A percentile compares a stretch with the other conserved stretches of the same genome.
Conservation (phyloP, 495 filamentous ascomycete species). For the Podospora sp. region DNA sequence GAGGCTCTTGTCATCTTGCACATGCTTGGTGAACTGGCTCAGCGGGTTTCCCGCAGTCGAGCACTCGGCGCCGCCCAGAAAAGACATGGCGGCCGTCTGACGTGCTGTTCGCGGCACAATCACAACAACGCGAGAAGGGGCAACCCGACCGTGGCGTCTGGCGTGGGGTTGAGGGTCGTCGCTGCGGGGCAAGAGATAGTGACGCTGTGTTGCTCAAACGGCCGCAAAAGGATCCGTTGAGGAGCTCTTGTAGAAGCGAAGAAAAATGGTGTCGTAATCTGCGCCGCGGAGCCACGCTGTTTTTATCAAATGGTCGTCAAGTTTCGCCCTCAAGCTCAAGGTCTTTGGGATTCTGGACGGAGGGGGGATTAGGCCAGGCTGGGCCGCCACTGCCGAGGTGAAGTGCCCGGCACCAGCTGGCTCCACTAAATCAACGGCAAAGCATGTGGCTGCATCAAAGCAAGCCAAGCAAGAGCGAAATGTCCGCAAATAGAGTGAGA, state of each 20-base stretch:
- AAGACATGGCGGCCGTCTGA: constrained; percentile 68
- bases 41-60: constrained; percentile 95
- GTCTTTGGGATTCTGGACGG: background rate
- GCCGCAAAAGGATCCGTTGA: background rate
- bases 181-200: background rate
- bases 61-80: constrained; percentile 93
- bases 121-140: no score
- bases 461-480: no score
- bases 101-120: background rate
- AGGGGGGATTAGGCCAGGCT: background rate
- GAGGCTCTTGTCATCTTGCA: constrained; percentile 89
- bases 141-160: no score
- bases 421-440: background rate
- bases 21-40: constrained; percentile 93
- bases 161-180: background rate
- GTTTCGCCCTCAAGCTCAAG: background rate
- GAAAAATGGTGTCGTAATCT: background rate
- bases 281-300: background rate
- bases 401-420: background rate
- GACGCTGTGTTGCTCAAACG: background rate
- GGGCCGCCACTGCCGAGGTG: background rate
- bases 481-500: no score
- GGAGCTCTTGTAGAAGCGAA: background rate
- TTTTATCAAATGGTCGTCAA: background rate
- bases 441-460: no score